These are phyloP conservation scores for Tricholomella constricta DNA, from an alignment of 768 basidiomycete species.

Conservation along the genomic window DNA sequence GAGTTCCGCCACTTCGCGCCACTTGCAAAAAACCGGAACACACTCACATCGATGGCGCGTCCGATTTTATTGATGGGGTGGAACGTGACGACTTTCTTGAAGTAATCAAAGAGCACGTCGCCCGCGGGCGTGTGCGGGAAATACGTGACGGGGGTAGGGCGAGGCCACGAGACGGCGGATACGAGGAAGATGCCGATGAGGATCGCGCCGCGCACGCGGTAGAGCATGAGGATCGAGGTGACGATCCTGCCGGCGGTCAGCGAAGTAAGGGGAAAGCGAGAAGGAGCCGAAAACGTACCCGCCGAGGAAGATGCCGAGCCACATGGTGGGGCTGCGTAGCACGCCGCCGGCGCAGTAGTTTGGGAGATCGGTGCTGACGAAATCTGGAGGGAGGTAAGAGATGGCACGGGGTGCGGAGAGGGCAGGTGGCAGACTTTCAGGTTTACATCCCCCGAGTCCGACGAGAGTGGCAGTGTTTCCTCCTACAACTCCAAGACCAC, in stretches of 20 bases:
- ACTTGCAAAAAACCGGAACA: neutral
- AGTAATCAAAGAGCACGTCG: constrained; percentile 76
- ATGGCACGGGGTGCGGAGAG: neutral
- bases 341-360: constrained; percentile 66
- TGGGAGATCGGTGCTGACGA: constrained; percentile 44
- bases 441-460: constrained; percentile 72
- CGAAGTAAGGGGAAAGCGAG: neutral
- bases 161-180: constrained; percentile 87
- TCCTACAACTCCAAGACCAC: constrained; percentile 75
- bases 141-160: constrained; percentile 76
- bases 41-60: constrained; percentile 66
- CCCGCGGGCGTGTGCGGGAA: constrained; percentile 76
- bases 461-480: constrained; percentile 72
- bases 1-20: neutral
- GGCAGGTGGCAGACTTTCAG: constrained; percentile 40
- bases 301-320: constrained; percentile 86
- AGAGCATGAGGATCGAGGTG: constrained; percentile 80
- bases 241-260: constrained; percentile 49
- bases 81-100: constrained; percentile 83
- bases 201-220: constrained; percentile 81
- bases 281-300: constrained; percentile 49
- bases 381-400: constrained; percentile 36
- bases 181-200: constrained; percentile 82
- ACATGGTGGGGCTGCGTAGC: constrained; percentile 75
- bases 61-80: constrained; percentile 61